phyloP scores from a whole-genome alignment of 106 monocot species.

The Dendrobium catenatum region DNA sequence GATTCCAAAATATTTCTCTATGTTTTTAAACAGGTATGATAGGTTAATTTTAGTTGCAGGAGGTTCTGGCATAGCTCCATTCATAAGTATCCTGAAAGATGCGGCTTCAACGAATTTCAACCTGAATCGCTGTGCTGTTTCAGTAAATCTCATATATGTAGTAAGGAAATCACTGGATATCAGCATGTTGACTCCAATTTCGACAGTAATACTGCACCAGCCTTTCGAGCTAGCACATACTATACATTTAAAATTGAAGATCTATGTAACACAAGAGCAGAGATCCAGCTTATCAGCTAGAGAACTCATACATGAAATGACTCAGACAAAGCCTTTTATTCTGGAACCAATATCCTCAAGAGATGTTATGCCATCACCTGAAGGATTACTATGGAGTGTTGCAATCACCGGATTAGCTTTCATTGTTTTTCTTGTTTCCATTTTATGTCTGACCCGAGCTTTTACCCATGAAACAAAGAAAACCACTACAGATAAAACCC shows the following conservation, averaged over 20 bases:
- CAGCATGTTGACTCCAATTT: conserved; percentile 49
- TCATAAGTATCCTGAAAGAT: conserved; percentile 67
- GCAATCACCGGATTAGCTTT: conserved; percentile 30
- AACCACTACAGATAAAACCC: conserved; percentile 20
- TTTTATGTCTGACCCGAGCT: conserved; percentile 31
- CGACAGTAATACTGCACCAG: conserved; percentile 21
- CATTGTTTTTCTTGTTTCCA: conserved; percentile 29
- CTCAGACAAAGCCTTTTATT: conserved; percentile 18
- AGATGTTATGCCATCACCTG: conserved; percentile 7
- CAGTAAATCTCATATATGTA: conserved; percentile 44
- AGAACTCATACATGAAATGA: conserved; percentile 28
- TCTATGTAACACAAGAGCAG: conserved; percentile 60
- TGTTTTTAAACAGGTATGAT: conserved; percentile 42
- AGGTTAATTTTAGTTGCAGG: conserved; percentile 64
- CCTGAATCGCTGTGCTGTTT: conserved; percentile 9
- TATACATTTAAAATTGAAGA: conserved; percentile 18
- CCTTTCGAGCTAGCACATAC: neutral
- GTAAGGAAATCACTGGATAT: conserved; percentile 57
- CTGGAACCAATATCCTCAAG: neutral
- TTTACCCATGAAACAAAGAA: conserved; percentile 28
- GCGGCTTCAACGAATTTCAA: conserved; percentile 23
- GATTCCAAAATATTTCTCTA: neutral
- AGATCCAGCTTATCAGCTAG: conserved; percentile 11
- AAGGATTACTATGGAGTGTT: conserved; percentile 30
- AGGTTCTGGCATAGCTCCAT: conserved; percentile 82